Evolutionary conservation across 2,329 filamentous ascomycete species (phyloP).

Genomic region (Colletotrichum liriopes): DNA sequence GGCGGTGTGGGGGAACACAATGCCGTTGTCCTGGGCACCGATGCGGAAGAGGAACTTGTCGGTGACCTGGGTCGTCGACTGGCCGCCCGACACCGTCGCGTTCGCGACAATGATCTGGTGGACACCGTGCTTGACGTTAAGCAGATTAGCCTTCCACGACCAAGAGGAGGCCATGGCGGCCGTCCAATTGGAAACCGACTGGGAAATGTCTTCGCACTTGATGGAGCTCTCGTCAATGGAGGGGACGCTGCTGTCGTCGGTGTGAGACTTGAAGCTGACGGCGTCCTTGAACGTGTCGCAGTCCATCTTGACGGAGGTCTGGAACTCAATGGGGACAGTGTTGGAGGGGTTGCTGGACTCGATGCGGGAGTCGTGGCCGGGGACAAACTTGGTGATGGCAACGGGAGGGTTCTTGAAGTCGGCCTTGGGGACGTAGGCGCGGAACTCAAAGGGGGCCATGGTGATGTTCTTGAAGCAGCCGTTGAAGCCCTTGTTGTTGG

Average conservation of each 20-base stretch:
- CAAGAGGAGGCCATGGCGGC: constrained; percentile 69
- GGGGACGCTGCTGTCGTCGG: constrained; percentile 60
- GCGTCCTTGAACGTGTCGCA: constrained; percentile 67
- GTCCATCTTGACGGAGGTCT: constrained; percentile 74
- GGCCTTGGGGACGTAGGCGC: constrained; percentile 70
- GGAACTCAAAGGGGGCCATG: constrained; percentile 71
- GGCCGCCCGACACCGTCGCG: constrained; percentile 59
- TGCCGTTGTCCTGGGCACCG: constrained; percentile 34
- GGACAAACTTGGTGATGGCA: constrained; percentile 72
- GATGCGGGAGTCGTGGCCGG: constrained; percentile 73
- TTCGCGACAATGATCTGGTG: constrained; percentile 72
- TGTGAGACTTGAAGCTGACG: constrained; percentile 69
- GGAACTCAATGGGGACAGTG: constrained; percentile 62
- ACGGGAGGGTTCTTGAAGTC: constrained; percentile 67
- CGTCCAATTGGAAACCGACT: constrained; percentile 55
- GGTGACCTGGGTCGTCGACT: constrained; percentile 62
- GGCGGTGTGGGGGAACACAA: constrained; percentile 46
- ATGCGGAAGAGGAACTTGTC: constrained; percentile 68
- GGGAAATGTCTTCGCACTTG: constrained; percentile 59
- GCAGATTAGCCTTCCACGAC: constrained; percentile 67
- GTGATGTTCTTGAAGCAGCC: constrained; percentile 70
- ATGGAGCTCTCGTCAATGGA: constrained; percentile 61
- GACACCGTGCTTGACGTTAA: constrained; percentile 74
- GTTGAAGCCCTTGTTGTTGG: constrained; percentile 62
- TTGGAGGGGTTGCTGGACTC: constrained; percentile 54